phyloP scores from a whole-genome alignment of 1,284 basidiomycete species.

The Microbotryum intermedium region DNA sequence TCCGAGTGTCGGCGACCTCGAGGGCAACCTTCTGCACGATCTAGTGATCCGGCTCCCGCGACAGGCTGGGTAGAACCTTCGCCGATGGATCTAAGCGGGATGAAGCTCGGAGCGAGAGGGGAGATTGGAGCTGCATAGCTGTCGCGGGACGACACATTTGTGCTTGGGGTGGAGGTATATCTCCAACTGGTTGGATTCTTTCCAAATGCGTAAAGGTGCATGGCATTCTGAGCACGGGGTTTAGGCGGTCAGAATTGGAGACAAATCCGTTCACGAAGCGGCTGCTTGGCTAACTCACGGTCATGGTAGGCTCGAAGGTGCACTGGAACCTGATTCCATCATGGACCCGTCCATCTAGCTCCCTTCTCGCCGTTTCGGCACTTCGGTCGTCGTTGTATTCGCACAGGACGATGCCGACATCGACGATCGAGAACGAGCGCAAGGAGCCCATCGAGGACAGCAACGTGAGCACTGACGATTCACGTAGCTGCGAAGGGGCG shows the following conservation, averaged over 20 bases:
- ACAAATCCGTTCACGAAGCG: no score
- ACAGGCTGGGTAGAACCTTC: no score
- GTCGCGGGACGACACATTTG: background rate
- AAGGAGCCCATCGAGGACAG: slow-evolving; percentile 15
- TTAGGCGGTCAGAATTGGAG: background rate
- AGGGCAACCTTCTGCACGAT: no score
- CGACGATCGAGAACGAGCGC: slow-evolving; percentile 8
- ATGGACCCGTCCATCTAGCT: background rate
- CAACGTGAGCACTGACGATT: slow-evolving; percentile 6
- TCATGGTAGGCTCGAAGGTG: slow-evolving; percentile 18
- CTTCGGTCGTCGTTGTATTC: slow-evolving; percentile 23
- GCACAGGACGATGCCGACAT: slow-evolving; percentile 7
- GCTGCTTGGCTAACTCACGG: background rate
- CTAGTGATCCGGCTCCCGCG: no score
- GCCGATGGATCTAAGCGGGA: no score
- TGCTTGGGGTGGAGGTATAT: background rate
- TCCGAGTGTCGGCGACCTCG: no score
- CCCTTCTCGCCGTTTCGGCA: slow-evolving; percentile 4
- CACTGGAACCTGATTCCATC: slow-evolving; percentile 4
- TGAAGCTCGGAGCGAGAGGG: no score
- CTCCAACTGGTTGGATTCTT: background rate
- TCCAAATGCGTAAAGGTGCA: no score
- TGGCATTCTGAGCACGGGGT: no score
- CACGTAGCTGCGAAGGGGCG: background rate
- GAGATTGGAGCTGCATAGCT: background rate